phyloP scores from a whole-genome alignment of 176 grass and related monocot genomes.

The Oryza punctata region DNA sequence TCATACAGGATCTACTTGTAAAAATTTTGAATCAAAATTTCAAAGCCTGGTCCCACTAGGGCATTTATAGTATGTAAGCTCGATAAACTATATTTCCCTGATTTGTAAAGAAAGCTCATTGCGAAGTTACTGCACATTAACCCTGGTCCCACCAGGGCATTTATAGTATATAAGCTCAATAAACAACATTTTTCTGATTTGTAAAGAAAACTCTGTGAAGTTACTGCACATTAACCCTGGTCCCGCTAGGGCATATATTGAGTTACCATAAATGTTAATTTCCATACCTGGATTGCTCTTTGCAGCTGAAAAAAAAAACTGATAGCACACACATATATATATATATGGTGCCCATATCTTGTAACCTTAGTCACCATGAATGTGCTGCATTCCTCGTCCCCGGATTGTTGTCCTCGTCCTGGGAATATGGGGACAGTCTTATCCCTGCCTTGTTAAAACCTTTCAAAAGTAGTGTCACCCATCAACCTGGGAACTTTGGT shows the following conservation, averaged over 20 bases:
- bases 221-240: neutral
- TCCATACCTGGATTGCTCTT: neutral
- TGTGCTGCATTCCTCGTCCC: neutral
- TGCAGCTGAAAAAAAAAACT: conserved; percentile 15
- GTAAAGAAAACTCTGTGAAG: conserved; percentile 3
- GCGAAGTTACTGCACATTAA: conserved; percentile 2
- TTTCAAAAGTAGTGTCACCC: neutral
- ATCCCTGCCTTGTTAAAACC: neutral
- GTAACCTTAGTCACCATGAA: neutral
- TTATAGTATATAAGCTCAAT: conserved; percentile 15
- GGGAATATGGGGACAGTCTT: neutral
- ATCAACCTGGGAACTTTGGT: neutral
- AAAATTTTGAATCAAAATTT: neutral
- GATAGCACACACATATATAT: neutral
- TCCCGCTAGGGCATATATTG: neutral
- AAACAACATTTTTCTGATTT: conserved; percentile 1
- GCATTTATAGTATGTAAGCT: conserved; percentile 14
- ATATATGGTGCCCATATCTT: neutral
- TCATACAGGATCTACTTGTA: neutral
- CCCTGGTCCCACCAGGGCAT: neutral
- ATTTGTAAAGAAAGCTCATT: neutral
- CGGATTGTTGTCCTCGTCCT: neutral
- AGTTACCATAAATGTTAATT: neutral
- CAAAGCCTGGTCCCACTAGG: neutral
- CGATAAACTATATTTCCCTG: conserved; percentile 9